These are phyloP conservation scores for Tricholoma saponaceum DNA, from an alignment of 768 basidiomycete species.

Conservation along the genomic window DNA sequence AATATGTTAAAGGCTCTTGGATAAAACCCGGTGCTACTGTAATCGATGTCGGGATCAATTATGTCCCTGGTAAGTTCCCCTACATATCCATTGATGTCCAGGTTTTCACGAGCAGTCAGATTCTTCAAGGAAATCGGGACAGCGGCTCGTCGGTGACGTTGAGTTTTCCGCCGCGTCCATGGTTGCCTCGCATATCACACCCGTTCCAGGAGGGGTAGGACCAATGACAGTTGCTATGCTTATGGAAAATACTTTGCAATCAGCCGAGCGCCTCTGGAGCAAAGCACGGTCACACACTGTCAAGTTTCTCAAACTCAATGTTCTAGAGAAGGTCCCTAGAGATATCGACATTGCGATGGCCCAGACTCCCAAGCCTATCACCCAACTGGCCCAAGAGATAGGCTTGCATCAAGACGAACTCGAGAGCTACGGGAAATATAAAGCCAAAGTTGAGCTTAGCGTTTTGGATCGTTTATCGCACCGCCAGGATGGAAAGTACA, in stretches of 20 bases:
- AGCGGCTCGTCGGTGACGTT: slow-evolving; percentile 95
- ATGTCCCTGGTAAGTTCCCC: slow-evolving; percentile 65
- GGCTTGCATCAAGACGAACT: slow-evolving; percentile 84
- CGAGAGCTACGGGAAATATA: slow-evolving; percentile 93
- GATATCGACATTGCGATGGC: slow-evolving; percentile 97
- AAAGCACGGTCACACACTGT: slow-evolving; percentile 61
- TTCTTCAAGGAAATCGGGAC: slow-evolving; percentile 87
- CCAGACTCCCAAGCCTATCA: slow-evolving; percentile 88
- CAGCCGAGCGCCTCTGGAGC: slow-evolving; percentile 81
- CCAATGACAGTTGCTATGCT: slow-evolving; percentile 99
- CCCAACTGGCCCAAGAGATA: slow-evolving; percentile 81
- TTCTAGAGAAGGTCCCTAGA: slow-evolving; percentile 85
- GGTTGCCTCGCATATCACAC: slow-evolving; percentile 89
- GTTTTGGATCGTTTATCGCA: slow-evolving; percentile 81
- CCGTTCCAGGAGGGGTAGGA: slow-evolving; percentile 97
- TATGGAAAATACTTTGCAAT: slow-evolving; percentile 89
- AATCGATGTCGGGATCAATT: slow-evolving; percentile 98
- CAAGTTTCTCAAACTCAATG: slow-evolving; percentile 73
- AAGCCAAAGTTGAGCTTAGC: slow-evolving; percentile 93
- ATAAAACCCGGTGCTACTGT: slow-evolving; percentile 93
- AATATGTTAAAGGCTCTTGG: slow-evolving; percentile 90
- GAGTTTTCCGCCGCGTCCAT: slow-evolving; percentile 73
- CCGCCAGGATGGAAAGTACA: slow-evolving; percentile 92
- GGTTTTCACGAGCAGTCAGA: slow-evolving; percentile 40
- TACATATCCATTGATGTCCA: slow-evolving; percentile 2